Percentiles rank a stretch among this genome's conserved stretches.
Conservation (phyloP, 1,284 basidiomycete genomes). For the Ceratorhiza oryzae-sativae region DNA sequence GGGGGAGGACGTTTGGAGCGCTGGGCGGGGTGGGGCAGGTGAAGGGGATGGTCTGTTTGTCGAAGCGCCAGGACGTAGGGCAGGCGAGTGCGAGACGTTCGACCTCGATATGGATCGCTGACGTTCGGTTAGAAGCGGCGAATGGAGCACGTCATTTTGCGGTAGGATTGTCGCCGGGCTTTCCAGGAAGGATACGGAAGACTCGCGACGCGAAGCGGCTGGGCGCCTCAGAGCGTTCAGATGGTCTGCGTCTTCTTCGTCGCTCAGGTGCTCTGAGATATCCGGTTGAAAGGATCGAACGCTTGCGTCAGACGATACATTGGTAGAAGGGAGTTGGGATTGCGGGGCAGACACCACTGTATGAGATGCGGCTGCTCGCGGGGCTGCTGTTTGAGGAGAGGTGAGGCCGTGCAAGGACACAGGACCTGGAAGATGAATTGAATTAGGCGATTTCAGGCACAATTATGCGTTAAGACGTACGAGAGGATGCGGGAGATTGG, state of each 20-base stretch:
- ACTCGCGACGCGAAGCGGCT: slow-evolving; percentile 16
- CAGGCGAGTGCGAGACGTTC: slow-evolving; percentile 13
- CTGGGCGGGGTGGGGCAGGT: slow-evolving; percentile 11
- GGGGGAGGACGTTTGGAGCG: slow-evolving; percentile 12
- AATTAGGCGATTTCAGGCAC: not conserved
- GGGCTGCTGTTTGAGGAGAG: not conserved
- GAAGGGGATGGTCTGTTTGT: not conserved
- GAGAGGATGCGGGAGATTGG: slow-evolving; percentile 41
- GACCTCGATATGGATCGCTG: slow-evolving; percentile 28
- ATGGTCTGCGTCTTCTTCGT: slow-evolving; percentile 5
- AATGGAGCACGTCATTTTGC: not conserved
- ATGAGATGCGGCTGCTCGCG: not conserved
- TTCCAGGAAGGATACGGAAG: slow-evolving; percentile 12
- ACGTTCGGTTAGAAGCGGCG: slow-evolving; percentile 11
- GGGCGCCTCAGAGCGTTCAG: not conserved
- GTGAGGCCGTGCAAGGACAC: slow-evolving; percentile 3
- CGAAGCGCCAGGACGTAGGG: not conserved
- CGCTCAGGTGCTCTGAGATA: slow-evolving; percentile 34
- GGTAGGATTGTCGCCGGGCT: not conserved
- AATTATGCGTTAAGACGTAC: not conserved
- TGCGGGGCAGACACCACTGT: slow-evolving; percentile 9
- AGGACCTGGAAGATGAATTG: not conserved
- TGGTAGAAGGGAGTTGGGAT: slow-evolving; percentile 30
- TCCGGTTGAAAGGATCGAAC: slow-evolving; percentile 22
- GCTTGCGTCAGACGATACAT: slow-evolving; percentile 35